Conservation (phyloP, 768 basidiomycete genomes). For the Rhodosporidiobolus odoratus region DNA sequence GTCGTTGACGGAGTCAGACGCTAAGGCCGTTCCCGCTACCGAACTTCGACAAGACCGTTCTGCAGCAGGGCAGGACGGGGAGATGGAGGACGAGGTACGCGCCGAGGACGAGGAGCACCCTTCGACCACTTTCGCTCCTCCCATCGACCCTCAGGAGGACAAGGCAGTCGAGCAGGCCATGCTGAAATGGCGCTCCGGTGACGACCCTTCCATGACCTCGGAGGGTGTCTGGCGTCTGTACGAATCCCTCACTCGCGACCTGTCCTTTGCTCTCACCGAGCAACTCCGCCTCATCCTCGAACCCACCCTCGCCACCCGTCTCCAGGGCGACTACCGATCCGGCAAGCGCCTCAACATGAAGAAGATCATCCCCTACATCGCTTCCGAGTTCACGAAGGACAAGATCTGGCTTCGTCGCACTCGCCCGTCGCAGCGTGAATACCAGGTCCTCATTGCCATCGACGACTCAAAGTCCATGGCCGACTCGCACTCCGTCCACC, state of each 20-base stretch:
- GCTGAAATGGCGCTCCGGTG: constrained; percentile 60
- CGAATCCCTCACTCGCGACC: constrained; percentile 79
- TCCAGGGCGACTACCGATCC: constrained; percentile 94
- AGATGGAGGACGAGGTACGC: constrained; percentile 39
- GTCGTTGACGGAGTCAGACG: constrained; percentile 34
- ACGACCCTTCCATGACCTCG: constrained; percentile 55
- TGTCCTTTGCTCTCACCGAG: constrained; percentile 88
- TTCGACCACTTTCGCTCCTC: constrained; percentile 40
- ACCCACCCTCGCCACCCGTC: constrained; percentile 84
- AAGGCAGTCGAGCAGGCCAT: constrained; percentile 55
- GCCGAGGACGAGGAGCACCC: constrained; percentile 58
- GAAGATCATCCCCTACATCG: constrained; percentile 95
- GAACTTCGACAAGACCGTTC: constrained; percentile 36
- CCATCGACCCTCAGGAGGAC: constrained; percentile 42
- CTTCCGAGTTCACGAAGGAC: constrained; percentile 98
- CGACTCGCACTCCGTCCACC: constrained; percentile 81
- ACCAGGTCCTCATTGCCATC: constrained; percentile 87
- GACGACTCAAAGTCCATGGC: constrained; percentile 98
- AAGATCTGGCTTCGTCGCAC: constrained; percentile 97
- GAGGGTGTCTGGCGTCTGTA: constrained; percentile 87
- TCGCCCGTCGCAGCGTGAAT: constrained; percentile 85
- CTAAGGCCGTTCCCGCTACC: constrained; percentile 47
- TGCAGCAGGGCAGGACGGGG: constrained; percentile 40
- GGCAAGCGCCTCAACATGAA: constrained; percentile 99
- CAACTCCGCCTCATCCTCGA: constrained; percentile 93